A percentile compares a stretch with the other conserved stretches of the same genome.
These are phyloP conservation scores for Chlamydomonas asymmetrica DNA, from an alignment of 139 green algal genomes.

Conservation along the genomic window DNA sequence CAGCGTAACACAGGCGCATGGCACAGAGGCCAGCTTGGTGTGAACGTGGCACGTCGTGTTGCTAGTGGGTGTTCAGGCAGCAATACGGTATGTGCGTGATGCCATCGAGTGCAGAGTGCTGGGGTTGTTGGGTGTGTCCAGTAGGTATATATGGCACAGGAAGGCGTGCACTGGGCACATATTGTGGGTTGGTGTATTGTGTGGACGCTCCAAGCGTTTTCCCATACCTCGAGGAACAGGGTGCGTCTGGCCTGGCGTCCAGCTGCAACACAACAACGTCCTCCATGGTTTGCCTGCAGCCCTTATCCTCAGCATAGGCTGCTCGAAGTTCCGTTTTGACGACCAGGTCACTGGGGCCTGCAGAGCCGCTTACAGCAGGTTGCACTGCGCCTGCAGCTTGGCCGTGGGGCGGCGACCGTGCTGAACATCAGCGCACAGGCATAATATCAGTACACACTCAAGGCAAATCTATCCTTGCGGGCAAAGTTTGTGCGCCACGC, in stretches of 20 bases:
- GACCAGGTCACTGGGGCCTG: no score
- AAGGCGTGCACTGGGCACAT: not conserved
- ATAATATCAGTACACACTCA: no score
- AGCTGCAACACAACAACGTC: slow-evolving; percentile 28
- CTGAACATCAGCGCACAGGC: no score
- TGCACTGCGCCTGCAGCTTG: no score
- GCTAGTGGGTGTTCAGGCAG: not conserved
- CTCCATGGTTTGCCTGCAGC: slow-evolving; percentile 22
- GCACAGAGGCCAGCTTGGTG: not conserved
- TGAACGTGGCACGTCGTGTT: not conserved
- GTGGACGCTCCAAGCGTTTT: not conserved
- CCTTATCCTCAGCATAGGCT: slow-evolving; percentile 26
- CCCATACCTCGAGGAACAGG: not conserved
- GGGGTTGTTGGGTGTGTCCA: not conserved
- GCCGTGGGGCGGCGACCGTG: no score
- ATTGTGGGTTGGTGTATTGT: not conserved
- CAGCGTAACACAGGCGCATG: not conserved
- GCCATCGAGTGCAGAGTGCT: not conserved
- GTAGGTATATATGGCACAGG: not conserved
- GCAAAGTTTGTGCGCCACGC: no score
- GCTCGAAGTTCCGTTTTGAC: not conserved
- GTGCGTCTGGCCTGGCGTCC: not conserved
- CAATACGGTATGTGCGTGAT: not conserved
- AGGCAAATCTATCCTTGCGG: no score
- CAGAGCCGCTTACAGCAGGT: no score